A percentile compares a stretch with the other conserved stretches of the same genome.
These are phyloP conservation scores for Zanthoxylum bungeanum DNA, from an alignment of 345 rosid species.

Conservation along the genomic window DNA sequence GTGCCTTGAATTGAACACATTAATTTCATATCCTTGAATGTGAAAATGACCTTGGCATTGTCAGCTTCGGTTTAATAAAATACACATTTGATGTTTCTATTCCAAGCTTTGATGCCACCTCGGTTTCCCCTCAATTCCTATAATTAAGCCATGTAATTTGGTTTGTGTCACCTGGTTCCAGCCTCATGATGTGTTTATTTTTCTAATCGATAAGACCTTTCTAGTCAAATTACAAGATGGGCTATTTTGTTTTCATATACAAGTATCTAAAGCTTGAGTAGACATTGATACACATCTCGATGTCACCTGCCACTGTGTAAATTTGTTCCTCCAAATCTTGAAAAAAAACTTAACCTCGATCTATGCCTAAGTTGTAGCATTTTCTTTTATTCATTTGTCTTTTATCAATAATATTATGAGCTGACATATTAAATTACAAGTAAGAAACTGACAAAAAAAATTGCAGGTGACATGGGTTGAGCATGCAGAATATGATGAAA, in stretches of 20 bases:
- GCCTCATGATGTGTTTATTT: slow-evolving; percentile 12
- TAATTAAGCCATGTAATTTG: slow-evolving; percentile 6
- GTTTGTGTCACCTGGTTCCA: slow-evolving; percentile 22
- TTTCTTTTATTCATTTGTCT: slow-evolving; percentile 17
- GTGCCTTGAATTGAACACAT: slow-evolving; percentile 40
- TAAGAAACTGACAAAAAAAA: not conserved
- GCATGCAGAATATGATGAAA: slow-evolving; percentile 84
- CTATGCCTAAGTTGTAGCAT: slow-evolving; percentile 11
- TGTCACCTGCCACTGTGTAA: slow-evolving; percentile 24
- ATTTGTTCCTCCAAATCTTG: slow-evolving; percentile 33
- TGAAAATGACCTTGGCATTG: slow-evolving; percentile 29
- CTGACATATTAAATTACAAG: not conserved
- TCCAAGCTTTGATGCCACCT: slow-evolving; percentile 53
- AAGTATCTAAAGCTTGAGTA: slow-evolving; percentile 13
- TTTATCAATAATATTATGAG: not conserved
- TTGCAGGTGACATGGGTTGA: slow-evolving; percentile 98
- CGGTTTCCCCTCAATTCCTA: slow-evolving; percentile 14
- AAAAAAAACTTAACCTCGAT: slow-evolving; percentile 5
- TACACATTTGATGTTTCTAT: slow-evolving; percentile 59
- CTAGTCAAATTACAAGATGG: slow-evolving; percentile 42
- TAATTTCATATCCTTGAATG: slow-evolving; percentile 42
- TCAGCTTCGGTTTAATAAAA: slow-evolving; percentile 31
- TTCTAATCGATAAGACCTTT: slow-evolving; percentile 5
- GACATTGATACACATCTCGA: slow-evolving; percentile 44
- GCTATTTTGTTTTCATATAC: slow-evolving; percentile 37